These are phyloP conservation scores for Trypanosoma platydactyli DNA, from an alignment of 208 protist species.

Conservation along the genomic window DNA sequence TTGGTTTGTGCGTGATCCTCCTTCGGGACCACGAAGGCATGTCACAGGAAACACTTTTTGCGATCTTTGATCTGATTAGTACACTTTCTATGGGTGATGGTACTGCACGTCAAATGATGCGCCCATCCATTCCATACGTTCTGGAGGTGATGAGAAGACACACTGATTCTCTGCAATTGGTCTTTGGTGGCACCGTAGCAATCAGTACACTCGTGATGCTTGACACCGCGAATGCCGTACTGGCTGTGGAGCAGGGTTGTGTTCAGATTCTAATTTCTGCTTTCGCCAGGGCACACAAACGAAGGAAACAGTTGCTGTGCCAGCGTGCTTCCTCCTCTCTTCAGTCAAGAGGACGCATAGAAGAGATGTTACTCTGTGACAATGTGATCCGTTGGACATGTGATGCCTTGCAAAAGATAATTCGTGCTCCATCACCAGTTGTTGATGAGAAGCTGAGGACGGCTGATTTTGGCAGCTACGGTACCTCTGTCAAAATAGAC, in stretches of 20 bases:
- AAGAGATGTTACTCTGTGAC: conserved; percentile 39
- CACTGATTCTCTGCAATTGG: conserved; percentile 51
- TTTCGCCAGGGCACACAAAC: conserved; percentile 46
- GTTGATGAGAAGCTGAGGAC: conserved; percentile 40
- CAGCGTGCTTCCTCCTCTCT: neutral
- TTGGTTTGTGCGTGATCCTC: conserved; percentile 56
- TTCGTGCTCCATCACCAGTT: conserved; percentile 23
- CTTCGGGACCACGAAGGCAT: conserved; percentile 49
- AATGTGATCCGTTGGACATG: conserved; percentile 57
- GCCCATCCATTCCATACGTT: conserved; percentile 73
- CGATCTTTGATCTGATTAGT: conserved; percentile 70
- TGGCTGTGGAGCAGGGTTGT: conserved; percentile 59
- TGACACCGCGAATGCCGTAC: conserved; percentile 53
- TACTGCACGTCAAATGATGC: conserved; percentile 38
- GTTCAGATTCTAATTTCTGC: conserved; percentile 62
- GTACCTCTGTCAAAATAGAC: conserved; percentile 59
- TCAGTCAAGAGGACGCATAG: conserved; percentile 14
- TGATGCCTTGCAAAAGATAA: conserved; percentile 64
- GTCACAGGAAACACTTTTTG: conserved; percentile 52
- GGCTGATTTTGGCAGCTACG: conserved; percentile 62
- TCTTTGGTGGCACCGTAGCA: conserved; percentile 56
- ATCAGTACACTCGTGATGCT: conserved; percentile 70
- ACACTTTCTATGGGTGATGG: conserved; percentile 62
- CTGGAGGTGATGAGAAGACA: conserved; percentile 45
- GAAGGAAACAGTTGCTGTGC: conserved; percentile 10